phyloP scores from a whole-genome alignment of 2,329 filamentous ascomycete species.

The Lecanicillium sp. region DNA sequence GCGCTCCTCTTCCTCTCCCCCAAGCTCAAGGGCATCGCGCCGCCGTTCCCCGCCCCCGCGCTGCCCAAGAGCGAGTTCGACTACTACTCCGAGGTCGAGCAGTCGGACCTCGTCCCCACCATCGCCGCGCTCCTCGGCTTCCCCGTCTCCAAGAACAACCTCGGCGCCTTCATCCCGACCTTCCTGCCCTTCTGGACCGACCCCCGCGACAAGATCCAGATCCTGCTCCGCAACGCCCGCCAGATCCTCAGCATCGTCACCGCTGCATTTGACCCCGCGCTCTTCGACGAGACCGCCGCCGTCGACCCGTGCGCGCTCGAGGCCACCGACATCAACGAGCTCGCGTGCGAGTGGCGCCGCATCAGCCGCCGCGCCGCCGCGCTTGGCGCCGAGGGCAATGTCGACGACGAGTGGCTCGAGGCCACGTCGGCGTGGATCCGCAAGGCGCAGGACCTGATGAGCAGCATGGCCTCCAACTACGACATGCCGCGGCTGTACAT shows the following conservation, averaged over 20 bases:
- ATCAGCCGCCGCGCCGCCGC: conserved; percentile 23
- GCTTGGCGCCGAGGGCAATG: conserved; percentile 19
- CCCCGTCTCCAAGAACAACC: conserved; percentile 80
- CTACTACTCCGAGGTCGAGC: conserved; percentile 81
- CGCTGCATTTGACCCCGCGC: conserved; percentile 57
- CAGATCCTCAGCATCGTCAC: conserved; percentile 75
- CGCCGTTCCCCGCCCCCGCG: conserved; percentile 44
- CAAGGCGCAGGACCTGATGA: conserved; percentile 72
- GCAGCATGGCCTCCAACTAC: conserved; percentile 89
- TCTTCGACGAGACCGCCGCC: conserved; percentile 32
- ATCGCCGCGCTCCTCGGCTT: conserved; percentile 81
- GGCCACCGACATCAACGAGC: conserved; percentile 40
- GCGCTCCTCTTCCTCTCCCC: conserved; percentile 88
- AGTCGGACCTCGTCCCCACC: conserved; percentile 89
- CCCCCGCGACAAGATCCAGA: conserved; percentile 50
- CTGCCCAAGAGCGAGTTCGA: conserved; percentile 63
- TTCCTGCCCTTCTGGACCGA: conserved; percentile 69
- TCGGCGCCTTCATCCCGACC: conserved; percentile 77
- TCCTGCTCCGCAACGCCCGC: conserved; percentile 70
- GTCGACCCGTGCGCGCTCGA: conserved; percentile 32
- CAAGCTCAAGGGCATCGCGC: conserved; percentile 58
- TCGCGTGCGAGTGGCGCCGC: conserved; percentile 63
- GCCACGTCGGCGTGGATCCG: conserved; percentile 57
- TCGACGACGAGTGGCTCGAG: conserved; percentile 35
- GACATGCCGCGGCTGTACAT: conserved; percentile 57